phyloP scores from a whole-genome alignment of 2,329 filamentous ascomycete species.

The Lithohypha guttulata region DNA sequence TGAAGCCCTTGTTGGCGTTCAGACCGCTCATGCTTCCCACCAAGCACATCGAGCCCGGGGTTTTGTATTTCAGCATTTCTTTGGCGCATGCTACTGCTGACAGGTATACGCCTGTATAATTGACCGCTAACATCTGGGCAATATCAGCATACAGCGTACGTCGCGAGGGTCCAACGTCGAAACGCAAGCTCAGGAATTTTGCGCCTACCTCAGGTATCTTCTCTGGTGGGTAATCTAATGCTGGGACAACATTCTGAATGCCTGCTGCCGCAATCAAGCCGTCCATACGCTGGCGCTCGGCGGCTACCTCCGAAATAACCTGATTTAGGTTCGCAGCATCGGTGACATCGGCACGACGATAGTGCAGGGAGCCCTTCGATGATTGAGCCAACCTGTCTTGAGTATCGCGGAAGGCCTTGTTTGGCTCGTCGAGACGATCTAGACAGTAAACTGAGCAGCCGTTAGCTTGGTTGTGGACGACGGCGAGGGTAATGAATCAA shows the following conservation, averaged over 20 bases:
- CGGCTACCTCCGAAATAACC: slow-evolving; percentile 58
- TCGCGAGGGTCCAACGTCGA: too few species aligned
- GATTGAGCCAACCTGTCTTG: slow-evolving; percentile 52
- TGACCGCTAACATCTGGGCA: slow-evolving; percentile 53
- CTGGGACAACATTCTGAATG: slow-evolving; percentile 68
- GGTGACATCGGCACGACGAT: slow-evolving; percentile 71
- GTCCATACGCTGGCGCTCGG: slow-evolving; percentile 61
- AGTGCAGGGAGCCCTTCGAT: slow-evolving; percentile 58
- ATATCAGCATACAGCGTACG: too few species aligned
- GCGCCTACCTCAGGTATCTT: slow-evolving; percentile 26
- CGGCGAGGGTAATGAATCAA: neutral
- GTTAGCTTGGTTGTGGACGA: too few species aligned
- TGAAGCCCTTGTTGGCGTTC: slow-evolving; percentile 45
- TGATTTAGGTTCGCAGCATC: slow-evolving; percentile 57
- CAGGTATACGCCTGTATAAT: slow-evolving; percentile 53
- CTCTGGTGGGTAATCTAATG: slow-evolving; percentile 62
- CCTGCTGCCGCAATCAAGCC: slow-evolving; percentile 66
- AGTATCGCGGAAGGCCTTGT: slow-evolving; percentile 53
- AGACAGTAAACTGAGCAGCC: slow-evolving; percentile 36
- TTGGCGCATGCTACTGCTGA: slow-evolving; percentile 52
- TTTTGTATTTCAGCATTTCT: slow-evolving; percentile 50
- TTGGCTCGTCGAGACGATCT: slow-evolving; percentile 32
- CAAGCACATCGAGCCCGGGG: slow-evolving; percentile 50
- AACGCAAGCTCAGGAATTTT: too few species aligned
- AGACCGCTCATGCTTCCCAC: slow-evolving; percentile 54